These are phyloP conservation scores for Fusarium sp. DNA, from an alignment of 2,329 filamentous ascomycete species.

Conservation along the genomic window DNA sequence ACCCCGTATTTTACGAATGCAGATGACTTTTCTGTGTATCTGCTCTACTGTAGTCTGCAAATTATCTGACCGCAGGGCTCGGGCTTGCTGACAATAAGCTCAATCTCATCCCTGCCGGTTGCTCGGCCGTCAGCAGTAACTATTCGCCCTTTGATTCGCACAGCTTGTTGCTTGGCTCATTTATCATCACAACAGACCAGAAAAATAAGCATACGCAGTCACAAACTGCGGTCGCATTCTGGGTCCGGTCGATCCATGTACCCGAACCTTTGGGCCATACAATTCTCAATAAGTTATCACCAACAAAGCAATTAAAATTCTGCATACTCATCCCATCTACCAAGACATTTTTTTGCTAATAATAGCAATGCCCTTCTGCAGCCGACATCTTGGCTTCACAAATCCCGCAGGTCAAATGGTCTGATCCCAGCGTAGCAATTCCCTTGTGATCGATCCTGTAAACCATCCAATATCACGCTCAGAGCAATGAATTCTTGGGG, in stretches of 20 bases:
- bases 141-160: not conserved
- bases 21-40: not conserved
- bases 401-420: slow-evolving; percentile 4
- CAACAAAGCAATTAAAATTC: not conserved
- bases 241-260: slow-evolving; percentile 15
- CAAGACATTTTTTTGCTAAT: slow-evolving; percentile 15
- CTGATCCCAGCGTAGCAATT: not conserved
- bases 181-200: not conserved
- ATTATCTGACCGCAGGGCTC: slow-evolving; percentile 6
- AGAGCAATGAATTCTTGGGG: not conserved
- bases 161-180: slow-evolving; percentile 4
- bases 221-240: slow-evolving; percentile 4
- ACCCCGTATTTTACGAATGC: slow-evolving; percentile 13
- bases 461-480: not conserved
- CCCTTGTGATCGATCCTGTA: not conserved
- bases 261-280: not conserved
- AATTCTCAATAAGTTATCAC: not conserved
- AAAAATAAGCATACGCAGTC: not conserved
- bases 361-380: slow-evolving; percentile 6
- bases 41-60: not conserved
- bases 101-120: not conserved
- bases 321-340: not conserved
- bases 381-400: slow-evolving; percentile 5
- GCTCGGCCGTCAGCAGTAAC: not conserved
- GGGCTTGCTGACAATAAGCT: slow-evolving; percentile 14